Evolutionary conservation across 306 rosid species (phyloP).

Genomic region (Vigna nakashimae): DNA sequence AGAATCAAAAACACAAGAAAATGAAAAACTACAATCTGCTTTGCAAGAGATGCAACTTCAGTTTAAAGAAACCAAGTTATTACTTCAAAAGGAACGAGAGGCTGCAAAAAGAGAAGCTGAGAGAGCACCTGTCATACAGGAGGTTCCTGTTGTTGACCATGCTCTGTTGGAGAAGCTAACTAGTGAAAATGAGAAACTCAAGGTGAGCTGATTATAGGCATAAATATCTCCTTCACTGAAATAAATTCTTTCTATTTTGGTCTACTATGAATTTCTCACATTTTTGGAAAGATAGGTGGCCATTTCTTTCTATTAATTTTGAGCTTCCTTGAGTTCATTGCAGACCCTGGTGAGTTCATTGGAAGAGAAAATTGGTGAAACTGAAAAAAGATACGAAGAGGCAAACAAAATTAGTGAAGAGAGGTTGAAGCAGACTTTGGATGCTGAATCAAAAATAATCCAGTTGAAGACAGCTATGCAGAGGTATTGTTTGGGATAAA

Average conservation of each 20-base stretch:
- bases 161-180: constrained; percentile 77
- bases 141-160: constrained; percentile 94
- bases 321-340: constrained; percentile 49
- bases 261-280: constrained; percentile 17
- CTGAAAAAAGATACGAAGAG: constrained; percentile 89
- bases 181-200: constrained; percentile 92
- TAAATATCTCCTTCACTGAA: constrained; percentile 24
- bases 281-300: constrained; percentile 24
- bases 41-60: constrained; percentile 85
- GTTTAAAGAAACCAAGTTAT: constrained; percentile 79
- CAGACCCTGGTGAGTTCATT: constrained; percentile 90
- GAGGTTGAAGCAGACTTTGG: constrained; percentile 93
- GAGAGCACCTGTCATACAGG: constrained; percentile 75
- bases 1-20: constrained; percentile 91
- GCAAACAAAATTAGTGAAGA: constrained; percentile 91
- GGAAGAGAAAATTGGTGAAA: constrained; percentile 89
- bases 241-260: constrained; percentile 2
- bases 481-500: constrained; percentile 62
- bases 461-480: constrained; percentile 94
- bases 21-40: constrained; percentile 80
- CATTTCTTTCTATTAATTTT: constrained; percentile 43
- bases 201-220: constrained; percentile 64
- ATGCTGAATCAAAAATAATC: constrained; percentile 92
- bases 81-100: constrained; percentile 80
- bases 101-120: constrained; percentile 73